Conservation (phyloP, 139 green algal genomes). For the Chlamydomonas sphaeroides region DNA sequence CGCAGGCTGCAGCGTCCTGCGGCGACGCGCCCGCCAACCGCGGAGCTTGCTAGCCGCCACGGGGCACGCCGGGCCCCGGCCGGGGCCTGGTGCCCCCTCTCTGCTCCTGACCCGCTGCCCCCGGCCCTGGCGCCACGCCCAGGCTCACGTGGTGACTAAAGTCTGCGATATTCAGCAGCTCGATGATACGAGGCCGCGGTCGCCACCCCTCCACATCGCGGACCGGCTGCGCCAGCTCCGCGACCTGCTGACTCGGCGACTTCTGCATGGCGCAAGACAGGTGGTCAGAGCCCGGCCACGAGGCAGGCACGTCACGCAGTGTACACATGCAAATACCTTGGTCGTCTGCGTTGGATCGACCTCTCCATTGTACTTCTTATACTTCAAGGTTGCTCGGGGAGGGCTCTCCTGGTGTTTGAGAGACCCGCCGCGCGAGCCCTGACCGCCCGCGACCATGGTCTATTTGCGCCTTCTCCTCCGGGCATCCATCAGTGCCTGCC, state of each 20-base stretch:
- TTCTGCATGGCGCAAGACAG: constrained; percentile 50
- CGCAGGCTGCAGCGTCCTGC: too few relatives aligned
- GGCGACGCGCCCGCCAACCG: too few relatives aligned
- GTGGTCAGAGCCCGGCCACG: not conserved
- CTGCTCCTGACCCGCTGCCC: too few relatives aligned
- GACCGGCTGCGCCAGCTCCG: constrained; percentile 46
- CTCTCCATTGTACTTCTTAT: constrained; percentile 65
- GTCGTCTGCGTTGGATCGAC: constrained; percentile 44
- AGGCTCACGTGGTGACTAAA: constrained; percentile 67
- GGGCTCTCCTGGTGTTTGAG: constrained; percentile 28
- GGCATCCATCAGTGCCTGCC: constrained; percentile 26
- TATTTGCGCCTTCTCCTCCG: not conserved
- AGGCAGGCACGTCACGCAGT: not conserved
- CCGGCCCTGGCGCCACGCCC: too few relatives aligned
- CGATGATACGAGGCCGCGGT: constrained; percentile 72
- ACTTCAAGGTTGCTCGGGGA: constrained; percentile 57
- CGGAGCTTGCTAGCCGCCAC: too few relatives aligned
- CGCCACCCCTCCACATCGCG: constrained; percentile 62
- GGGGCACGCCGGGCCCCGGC: too few relatives aligned
- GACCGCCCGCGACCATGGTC: constrained; percentile 1
- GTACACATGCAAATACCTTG: constrained; percentile 51
- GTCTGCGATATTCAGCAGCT: constrained; percentile 78
- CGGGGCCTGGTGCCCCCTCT: too few relatives aligned
- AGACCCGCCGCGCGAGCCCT: not conserved
- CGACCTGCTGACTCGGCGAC: constrained; percentile 59